Evolutionary conservation across 495 filamentous ascomycete genomes (phyloP).

Genomic region (Oleoguttula mirabilis): DNA sequence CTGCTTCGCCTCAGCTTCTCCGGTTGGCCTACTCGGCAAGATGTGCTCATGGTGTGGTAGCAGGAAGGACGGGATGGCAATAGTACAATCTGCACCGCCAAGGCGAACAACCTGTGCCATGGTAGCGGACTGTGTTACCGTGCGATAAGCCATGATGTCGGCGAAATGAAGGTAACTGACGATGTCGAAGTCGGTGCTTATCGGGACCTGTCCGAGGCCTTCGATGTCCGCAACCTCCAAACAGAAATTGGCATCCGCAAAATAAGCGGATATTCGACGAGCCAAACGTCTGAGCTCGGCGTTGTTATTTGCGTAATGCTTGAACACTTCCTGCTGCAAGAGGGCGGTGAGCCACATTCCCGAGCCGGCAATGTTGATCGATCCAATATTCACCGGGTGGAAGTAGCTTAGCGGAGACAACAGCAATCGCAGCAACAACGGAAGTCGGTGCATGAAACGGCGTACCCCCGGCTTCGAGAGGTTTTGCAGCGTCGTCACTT

Average conservation of each 20-base stretch:
- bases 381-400: slow-evolving; percentile 27
- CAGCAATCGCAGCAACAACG: slow-evolving; percentile 27
- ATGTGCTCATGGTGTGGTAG: slow-evolving; percentile 33
- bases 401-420: slow-evolving; percentile 28
- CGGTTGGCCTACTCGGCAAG: slow-evolving; percentile 21
- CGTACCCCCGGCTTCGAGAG: slow-evolving; percentile 23
- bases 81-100: slow-evolving; percentile 26
- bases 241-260: slow-evolving; percentile 30
- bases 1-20: slow-evolving; percentile 13
- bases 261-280: slow-evolving; percentile 24
- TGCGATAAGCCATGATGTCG: slow-evolving; percentile 30
- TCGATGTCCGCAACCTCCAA: slow-evolving; percentile 22
- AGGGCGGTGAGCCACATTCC: slow-evolving; percentile 27
- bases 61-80: slow-evolving; percentile 26
- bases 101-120: slow-evolving; percentile 27
- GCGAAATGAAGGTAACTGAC: slow-evolving; percentile 22
- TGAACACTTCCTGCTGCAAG: slow-evolving; percentile 28
- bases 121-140: slow-evolving; percentile 17
- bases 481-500: slow-evolving; percentile 29
- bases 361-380: slow-evolving; percentile 28
- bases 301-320: slow-evolving; percentile 23
- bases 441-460: slow-evolving; percentile 28
- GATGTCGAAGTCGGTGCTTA: slow-evolving; percentile 26
- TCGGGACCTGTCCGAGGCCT: slow-evolving; percentile 25
- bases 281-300: slow-evolving; percentile 25